Conservation (phyloP, 495 filamentous ascomycete genomes). For the Margaritispora aquatica region DNA sequence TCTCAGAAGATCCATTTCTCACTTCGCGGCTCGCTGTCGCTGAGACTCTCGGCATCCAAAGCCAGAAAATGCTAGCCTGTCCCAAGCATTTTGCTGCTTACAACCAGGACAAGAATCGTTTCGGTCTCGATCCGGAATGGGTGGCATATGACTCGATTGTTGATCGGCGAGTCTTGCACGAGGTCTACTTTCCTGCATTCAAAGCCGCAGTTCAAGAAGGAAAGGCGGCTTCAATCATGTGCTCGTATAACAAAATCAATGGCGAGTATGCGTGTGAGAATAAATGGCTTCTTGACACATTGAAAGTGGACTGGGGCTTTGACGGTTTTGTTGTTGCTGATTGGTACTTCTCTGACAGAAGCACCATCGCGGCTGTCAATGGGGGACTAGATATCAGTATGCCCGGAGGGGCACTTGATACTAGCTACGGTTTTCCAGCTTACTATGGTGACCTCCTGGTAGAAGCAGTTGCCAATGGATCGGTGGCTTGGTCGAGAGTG, state of each 20-base stretch:
- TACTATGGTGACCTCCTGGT: neutral
- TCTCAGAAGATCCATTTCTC: neutral
- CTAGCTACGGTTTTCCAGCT: neutral
- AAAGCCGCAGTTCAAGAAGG: conserved; percentile 50
- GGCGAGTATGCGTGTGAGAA: conserved; percentile 45
- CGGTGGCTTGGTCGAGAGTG: neutral
- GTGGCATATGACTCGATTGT: conserved; percentile 48
- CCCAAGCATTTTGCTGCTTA: conserved; percentile 32
- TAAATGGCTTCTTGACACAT: neutral
- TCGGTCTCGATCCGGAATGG: too few relatives aligned
- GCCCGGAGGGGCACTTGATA: neutral
- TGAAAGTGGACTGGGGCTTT: neutral
- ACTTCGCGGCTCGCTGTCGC: neutral
- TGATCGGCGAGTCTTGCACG: conserved; percentile 40
- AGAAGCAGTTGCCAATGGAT: neutral
- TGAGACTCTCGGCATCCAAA: conserved; percentile 25
- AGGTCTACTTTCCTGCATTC: conserved; percentile 59
- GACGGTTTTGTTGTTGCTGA: conserved; percentile 57
- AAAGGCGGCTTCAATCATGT: conserved; percentile 51
- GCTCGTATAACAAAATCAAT: conserved; percentile 63
- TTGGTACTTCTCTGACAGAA: conserved; percentile 34
- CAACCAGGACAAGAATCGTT: conserved; percentile 28
- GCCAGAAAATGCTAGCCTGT: conserved; percentile 22
- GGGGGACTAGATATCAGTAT: neutral
- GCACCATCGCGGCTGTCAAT: neutral